Evolutionary conservation across 805 yeast genomes (phyloP).

Genomic region (Scheffersomyces amazonensis): DNA sequence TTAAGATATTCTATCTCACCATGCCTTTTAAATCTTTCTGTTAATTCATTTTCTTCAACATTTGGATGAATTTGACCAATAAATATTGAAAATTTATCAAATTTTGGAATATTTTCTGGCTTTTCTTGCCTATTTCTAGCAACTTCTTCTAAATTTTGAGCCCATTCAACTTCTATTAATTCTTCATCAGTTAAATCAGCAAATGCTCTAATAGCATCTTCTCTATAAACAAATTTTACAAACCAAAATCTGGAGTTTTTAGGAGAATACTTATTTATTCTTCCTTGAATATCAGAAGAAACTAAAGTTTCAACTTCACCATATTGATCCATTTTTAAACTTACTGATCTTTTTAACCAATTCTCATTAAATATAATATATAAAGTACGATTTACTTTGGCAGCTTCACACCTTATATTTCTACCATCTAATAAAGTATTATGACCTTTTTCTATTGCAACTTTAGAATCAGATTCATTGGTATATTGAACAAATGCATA

Average conservation of each 20-base stretch:
- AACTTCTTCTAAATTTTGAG: conserved; percentile 67
- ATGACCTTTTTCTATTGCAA: conserved; percentile 68
- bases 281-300: conserved; percentile 35
- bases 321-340: conserved; percentile 42
- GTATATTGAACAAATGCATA: conserved; percentile 90
- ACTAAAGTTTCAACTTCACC: conserved; percentile 78
- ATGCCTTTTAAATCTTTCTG: conserved; percentile 60
- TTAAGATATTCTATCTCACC: conserved; percentile 63
- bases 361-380: conserved; percentile 43
- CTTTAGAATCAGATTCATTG: conserved; percentile 63
- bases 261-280: conserved; percentile 7
- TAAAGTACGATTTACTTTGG: conserved; percentile 86
- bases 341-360: conserved; percentile 31
- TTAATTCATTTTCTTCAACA: conserved; percentile 54
- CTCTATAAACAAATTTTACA: conserved; percentile 73
- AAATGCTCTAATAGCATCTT: conserved; percentile 84
- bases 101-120: conserved; percentile 7
- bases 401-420: conserved; percentile 81
- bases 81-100: conserved; percentile 73
- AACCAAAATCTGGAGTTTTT: conserved; percentile 57
- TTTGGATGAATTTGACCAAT: conserved; percentile 66
- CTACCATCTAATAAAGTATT: conserved; percentile 69
- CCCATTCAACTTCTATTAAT: conserved; percentile 75
- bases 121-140: conserved; percentile 5
- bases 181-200: conserved; percentile 59